These are phyloP conservation scores for Moringa oleifera DNA, from an alignment of 345 rosid genomes.

Conservation along the genomic window DNA sequence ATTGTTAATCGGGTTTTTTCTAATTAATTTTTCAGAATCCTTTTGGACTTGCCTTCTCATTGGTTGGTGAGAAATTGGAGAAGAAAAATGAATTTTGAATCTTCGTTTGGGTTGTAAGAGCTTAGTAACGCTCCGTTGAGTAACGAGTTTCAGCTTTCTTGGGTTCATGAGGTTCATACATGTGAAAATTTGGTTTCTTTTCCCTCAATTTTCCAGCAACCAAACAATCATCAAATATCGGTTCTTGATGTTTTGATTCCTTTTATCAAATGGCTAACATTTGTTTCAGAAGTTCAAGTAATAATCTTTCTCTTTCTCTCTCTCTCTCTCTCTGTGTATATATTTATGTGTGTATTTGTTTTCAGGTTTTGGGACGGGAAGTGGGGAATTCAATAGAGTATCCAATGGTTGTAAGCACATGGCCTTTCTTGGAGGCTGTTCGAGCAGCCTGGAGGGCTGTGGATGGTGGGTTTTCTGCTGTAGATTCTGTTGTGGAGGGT, in stretches of 20 bases:
- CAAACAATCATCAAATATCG: neutral
- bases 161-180: neutral
- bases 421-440: constrained; percentile 88
- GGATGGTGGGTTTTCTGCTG: constrained; percentile 56
- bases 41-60: neutral
- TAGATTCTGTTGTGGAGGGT: constrained; percentile 90
- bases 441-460: constrained; percentile 78
- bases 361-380: constrained; percentile 36
- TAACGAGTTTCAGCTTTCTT: neutral
- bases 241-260: neutral
- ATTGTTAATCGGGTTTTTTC: neutral
- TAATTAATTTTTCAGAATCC: neutral
- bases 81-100: neutral
- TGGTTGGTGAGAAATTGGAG: neutral
- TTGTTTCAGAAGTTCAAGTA: neutral
- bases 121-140: neutral
- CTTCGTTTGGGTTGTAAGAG: neutral
- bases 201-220: neutral
- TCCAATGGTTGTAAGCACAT: constrained; percentile 82
- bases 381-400: constrained; percentile 33
- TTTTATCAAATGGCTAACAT: constrained; percentile 4
- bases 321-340: too few species aligned
- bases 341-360: constrained; percentile 3
- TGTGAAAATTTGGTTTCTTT: neutral
- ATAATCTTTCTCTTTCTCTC: too few species aligned